Conservation (phyloP, 495 filamentous ascomycete genomes). For the Tuber brumale region DNA sequence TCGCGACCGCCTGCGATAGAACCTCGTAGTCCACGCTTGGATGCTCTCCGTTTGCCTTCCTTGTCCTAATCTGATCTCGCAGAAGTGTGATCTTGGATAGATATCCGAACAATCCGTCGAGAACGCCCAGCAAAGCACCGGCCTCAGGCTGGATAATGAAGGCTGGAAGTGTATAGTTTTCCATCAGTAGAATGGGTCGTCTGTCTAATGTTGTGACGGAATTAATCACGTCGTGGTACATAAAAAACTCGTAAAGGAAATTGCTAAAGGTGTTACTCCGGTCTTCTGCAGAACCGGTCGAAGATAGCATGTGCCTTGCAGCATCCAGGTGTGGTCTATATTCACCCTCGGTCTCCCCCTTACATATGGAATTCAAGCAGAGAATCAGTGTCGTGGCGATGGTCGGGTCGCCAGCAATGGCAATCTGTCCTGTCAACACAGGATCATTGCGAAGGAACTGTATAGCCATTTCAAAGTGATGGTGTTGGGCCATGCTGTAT, state of each 20-base stretch:
- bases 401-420: conserved; percentile 44
- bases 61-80: conserved; percentile 65
- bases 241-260: conserved; percentile 89
- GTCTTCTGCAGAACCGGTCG: conserved; percentile 51
- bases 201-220: conserved; percentile 65
- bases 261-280: conserved; percentile 53
- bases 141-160: conserved; percentile 68
- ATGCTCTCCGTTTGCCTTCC: conserved; percentile 56
- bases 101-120: conserved; percentile 75
- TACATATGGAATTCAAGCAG: conserved; percentile 70
- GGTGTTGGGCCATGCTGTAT: conserved; percentile 51
- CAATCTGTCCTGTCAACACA: conserved; percentile 41
- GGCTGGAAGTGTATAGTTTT: conserved; percentile 59
- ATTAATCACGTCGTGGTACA: conserved; percentile 79
- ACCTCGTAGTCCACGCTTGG: conserved; percentile 68
- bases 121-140: conserved; percentile 72
- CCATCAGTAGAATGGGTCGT: conserved; percentile 51
- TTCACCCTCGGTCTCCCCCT: conserved; percentile 68
- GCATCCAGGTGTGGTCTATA: conserved; percentile 76
- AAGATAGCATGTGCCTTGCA: conserved; percentile 62
- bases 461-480: conserved; percentile 57
- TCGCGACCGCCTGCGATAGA: conserved; percentile 66
- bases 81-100: conserved; percentile 74
- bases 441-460: conserved; percentile 51
- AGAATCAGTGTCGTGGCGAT: conserved; percentile 81